Evolutionary conservation across 2,329 filamentous ascomycete genomes (phyloP), one percentile per base, ranked within the genome.

Genomic region (Alternaria incomplexa): DNA sequence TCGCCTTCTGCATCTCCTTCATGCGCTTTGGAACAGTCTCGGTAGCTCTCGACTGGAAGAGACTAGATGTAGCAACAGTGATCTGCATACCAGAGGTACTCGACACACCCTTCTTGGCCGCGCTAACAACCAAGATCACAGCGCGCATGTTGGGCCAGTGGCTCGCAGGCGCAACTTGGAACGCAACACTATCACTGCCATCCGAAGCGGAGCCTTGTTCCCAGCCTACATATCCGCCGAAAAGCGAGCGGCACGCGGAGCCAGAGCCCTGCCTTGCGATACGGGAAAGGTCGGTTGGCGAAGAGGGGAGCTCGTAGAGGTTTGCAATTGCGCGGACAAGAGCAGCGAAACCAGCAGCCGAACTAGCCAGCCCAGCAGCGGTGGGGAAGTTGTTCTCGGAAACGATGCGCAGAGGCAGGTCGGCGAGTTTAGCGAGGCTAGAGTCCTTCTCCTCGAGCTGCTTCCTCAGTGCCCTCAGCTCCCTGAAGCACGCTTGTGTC

Each of bases 341-440:
- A 12, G 88, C 88, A 36, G 88, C 88, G 70, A 90, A 89, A 23
- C 88, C 88, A n/a, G 88, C 88, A n/a, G 88, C 88, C 22, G 84
- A 85, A 69, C 84, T 86, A 44, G 88, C 88, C 26, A 99, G 89
- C 7, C 96, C 96, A 5, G 96, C 96, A 25, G 96, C 96, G 3
- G 96, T 99, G 67, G 96, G 96, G 86, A 99, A 99, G 87, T 99
- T 99, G 87, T 99, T 99, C 84, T 96, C 92, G 61, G 92, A 96
- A 60, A 97, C 93, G 69, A 99, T 90, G 73, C 90, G 91, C 65
- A 99, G 88, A 32, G 92, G 89, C 74, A 91, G 85, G 55, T 85
- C 79, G 11, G 93, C 92, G 61, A 99, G 89, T 80, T 92, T 93
- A 46, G 95, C 93, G n/a, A 97, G 87, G 22, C 88, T 89, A 0